Base-by-base conservation (phyloP, 352 stramenopile species). In the Phytopythium mirpurense region DNA sequence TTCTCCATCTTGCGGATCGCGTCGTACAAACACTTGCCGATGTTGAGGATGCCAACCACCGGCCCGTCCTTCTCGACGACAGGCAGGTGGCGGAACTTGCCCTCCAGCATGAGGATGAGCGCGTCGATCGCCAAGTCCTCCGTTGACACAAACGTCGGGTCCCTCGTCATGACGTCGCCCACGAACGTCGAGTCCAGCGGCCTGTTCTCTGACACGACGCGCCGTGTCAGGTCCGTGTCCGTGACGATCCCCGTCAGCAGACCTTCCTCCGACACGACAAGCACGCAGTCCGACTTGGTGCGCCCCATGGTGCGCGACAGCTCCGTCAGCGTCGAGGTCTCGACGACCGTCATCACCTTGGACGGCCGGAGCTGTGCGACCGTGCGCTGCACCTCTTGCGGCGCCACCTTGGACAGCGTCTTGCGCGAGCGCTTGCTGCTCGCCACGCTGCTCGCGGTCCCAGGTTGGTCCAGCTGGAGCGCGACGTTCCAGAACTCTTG, bases 11-110 rank as follows among this genome's bases (percentile, higher is more conserved):
- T 98, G 7, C 78, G 79, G 51, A 99, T 98, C 4, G 96, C 96
- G 74, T 99, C 96, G 75, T 99, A 98, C 55, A 99, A 57, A 59
- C 97, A 99, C 67, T 99, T 98, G 12, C 93, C 95, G 71, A 99
- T 99, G 72, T 98, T 97, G 21, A 99, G 66, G 38, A 99, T 87
- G 12, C 97, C 97, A 7, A 98, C 91, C 6, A 99, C 93, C 1
- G 79, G 83, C 0, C 84, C 87, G 21, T 75, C 67, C 44, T 70
- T 78, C 46, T 94, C 83, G 1, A 94, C 77, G 12, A 95, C 87
- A 11, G 86, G 86, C 40, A 94, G 56, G 48, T 96, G 86, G 31
- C 86, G 83, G 59, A 96, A 96, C 40, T 92, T 91, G 27, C 86
- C 86, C 59, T 93, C 83, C 16, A 96, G 57, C 86, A 96, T 96